Conservation (phyloP, 176 grass and related monocot species). For the Carex scoparia region DNA sequence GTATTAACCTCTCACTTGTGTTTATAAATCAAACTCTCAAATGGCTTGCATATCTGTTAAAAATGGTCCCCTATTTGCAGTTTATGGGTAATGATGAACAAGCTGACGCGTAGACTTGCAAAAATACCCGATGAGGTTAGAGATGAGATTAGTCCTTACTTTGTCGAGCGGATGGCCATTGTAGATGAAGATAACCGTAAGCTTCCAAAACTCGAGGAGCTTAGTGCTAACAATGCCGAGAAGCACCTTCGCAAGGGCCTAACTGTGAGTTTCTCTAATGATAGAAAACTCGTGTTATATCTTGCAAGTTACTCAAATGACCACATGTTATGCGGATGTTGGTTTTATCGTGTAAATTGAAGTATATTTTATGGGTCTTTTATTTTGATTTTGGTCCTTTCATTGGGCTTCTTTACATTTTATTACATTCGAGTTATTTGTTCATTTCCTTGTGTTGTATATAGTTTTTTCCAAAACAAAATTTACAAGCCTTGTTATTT, state of each 20-base stretch:
- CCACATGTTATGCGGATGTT: not conserved
- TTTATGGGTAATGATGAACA: constrained; percentile 99
- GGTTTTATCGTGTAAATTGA: not conserved
- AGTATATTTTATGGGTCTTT: not conserved
- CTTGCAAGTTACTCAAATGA: constrained; percentile 12
- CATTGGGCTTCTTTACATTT: not conserved
- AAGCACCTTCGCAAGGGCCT: constrained; percentile 76
- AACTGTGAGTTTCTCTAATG: constrained; percentile 52
- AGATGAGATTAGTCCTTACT: constrained; percentile 77
- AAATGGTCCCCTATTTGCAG: constrained; percentile 33
- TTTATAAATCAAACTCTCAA: not conserved
- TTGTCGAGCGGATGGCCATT: constrained; percentile 55
- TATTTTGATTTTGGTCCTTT: not conserved
- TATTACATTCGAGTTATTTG: not conserved
- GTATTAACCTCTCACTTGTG: not conserved
- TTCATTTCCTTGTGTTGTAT: not conserved
- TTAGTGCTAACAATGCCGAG: constrained; percentile 32
- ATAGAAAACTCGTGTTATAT: constrained; percentile 18
- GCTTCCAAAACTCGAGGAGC: constrained; percentile 59
- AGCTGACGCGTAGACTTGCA: constrained; percentile 71
- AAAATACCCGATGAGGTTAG: constrained; percentile 95
- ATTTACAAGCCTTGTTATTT: not conserved
- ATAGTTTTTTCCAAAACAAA: not conserved
- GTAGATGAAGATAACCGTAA: constrained; percentile 70
- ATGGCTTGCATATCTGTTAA: not conserved